Percentiles rank a stretch among this genome's conserved stretches.
These are phyloP conservation scores for Leishmania turanica DNA, from an alignment of 208 protist genomes.

Conservation along the genomic window DNA sequence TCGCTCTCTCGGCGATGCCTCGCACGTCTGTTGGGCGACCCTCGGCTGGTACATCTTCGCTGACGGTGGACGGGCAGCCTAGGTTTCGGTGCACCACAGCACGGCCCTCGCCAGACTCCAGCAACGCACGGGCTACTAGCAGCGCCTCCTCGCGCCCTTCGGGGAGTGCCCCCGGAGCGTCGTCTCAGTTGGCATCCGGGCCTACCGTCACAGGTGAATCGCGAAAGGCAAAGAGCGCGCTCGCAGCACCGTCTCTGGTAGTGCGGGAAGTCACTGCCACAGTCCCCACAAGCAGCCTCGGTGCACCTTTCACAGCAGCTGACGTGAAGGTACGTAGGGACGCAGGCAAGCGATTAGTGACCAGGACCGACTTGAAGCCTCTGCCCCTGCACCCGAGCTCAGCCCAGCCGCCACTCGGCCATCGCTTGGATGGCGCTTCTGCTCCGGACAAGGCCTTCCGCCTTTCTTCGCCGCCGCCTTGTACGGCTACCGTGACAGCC, in stretches of 20 bases:
- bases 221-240: not conserved
- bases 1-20: not conserved
- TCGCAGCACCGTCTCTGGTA: not conserved
- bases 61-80: constrained; percentile 4
- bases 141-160: not conserved
- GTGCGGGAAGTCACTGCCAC: not conserved
- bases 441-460: not conserved
- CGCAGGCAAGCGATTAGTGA: not conserved
- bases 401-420: not conserved
- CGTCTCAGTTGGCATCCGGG: not conserved
- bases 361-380: not conserved
- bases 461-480: not conserved
- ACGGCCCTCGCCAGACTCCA: not conserved
- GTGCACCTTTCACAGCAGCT: not conserved
- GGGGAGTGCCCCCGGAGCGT: not conserved
- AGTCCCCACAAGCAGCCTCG: not conserved
- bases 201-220: not conserved
- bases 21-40: not conserved
- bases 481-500: not conserved
- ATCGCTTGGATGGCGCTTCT: not conserved
- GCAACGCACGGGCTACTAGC: not conserved
- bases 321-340: not conserved
- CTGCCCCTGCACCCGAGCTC: not conserved
- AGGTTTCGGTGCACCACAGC: constrained; percentile 19
- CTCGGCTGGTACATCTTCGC: not conserved